These are phyloP conservation scores for Hemileccinum impolitum DNA, from an alignment of 768 basidiomycete species.

Conservation along the genomic window DNA sequence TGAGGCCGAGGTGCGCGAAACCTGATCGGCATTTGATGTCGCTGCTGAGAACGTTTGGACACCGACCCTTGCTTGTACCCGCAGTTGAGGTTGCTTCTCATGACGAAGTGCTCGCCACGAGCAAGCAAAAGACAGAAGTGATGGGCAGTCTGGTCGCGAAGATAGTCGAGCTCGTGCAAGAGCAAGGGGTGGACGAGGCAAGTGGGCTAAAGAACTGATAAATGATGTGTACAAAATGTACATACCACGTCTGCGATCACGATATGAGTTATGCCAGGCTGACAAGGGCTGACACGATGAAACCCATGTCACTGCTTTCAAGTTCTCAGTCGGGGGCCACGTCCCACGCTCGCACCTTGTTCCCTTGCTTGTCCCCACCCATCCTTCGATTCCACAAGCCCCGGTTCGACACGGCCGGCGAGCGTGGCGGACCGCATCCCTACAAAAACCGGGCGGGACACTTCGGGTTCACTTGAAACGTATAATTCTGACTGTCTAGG, in stretches of 20 bases:
- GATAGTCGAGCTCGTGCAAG: slow-evolving; percentile 47
- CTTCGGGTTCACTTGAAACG: background rate
- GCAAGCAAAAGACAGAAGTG: slow-evolving; percentile 64
- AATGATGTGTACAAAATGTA: background rate
- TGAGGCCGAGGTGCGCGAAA: slow-evolving; percentile 60
- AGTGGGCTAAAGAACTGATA: slow-evolving; percentile 4
- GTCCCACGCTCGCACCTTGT: slow-evolving; percentile 25
- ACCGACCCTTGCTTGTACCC: slow-evolving; percentile 39
- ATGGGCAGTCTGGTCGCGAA: slow-evolving; percentile 69
- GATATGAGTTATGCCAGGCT: too few relatives aligned
- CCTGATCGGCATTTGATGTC: background rate
- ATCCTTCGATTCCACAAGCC: background rate
- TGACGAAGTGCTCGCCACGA: slow-evolving; percentile 69
- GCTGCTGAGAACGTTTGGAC: slow-evolving; percentile 2
- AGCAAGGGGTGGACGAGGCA: slow-evolving; percentile 10
- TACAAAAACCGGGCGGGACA: slow-evolving; percentile 16
- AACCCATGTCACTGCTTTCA: background rate
- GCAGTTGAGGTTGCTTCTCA: slow-evolving; percentile 59
- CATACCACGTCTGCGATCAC: too few relatives aligned
- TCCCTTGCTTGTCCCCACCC: slow-evolving; percentile 7
- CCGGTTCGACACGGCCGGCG: slow-evolving; percentile 24
- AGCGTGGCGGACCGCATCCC: slow-evolving; percentile 9
- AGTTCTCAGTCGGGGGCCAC: background rate
- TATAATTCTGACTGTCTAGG: background rate
- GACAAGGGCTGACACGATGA: background rate